Conservation (phyloP, 441 rosid genomes). For the Isatis lusitanica region DNA sequence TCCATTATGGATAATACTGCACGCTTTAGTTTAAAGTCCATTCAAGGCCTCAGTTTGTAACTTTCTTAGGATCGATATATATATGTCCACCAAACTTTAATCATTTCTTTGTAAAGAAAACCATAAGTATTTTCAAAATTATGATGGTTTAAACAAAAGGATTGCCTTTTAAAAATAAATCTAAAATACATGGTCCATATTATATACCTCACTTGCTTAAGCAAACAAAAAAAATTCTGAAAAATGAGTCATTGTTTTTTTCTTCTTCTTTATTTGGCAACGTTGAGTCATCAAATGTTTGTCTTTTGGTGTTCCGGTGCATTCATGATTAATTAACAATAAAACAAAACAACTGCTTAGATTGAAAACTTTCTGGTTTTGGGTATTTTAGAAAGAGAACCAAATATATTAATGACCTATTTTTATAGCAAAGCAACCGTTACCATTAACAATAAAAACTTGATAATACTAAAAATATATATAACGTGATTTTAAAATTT, state of each 20-base stretch:
- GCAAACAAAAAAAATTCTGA: not conserved
- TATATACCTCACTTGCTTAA: not conserved
- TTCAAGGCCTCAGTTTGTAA: slow-evolving; percentile 3
- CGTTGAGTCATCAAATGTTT: not conserved
- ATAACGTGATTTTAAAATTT: slow-evolving; percentile 28
- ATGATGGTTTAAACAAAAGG: not conserved
- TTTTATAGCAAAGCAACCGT: slow-evolving; percentile 28
- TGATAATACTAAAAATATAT: not conserved
- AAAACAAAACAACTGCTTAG: not conserved
- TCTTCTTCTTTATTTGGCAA: not conserved
- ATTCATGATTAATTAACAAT: not conserved
- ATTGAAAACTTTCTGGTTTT: not conserved
- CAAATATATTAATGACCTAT: not conserved
- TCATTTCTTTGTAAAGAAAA: slow-evolving; percentile 31
- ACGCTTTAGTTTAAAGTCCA: slow-evolving; percentile 18
- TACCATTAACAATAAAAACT: not conserved
- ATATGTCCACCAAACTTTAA: slow-evolving; percentile 31
- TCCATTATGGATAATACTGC: slow-evolving; percentile 11
- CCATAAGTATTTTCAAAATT: slow-evolving; percentile 5
- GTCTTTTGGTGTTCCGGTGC: not conserved
- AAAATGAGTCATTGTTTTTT: not conserved
- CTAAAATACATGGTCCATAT: not conserved
- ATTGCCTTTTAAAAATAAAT: not conserved
- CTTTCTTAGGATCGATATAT: slow-evolving; percentile 24
- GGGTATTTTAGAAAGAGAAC: slow-evolving; percentile 1